A percentile compares a stretch with the other conserved stretches of the same genome.
These are phyloP conservation scores for Malania oleifera DNA, from an alignment of 164 flowering plant species.

Conservation along the genomic window DNA sequence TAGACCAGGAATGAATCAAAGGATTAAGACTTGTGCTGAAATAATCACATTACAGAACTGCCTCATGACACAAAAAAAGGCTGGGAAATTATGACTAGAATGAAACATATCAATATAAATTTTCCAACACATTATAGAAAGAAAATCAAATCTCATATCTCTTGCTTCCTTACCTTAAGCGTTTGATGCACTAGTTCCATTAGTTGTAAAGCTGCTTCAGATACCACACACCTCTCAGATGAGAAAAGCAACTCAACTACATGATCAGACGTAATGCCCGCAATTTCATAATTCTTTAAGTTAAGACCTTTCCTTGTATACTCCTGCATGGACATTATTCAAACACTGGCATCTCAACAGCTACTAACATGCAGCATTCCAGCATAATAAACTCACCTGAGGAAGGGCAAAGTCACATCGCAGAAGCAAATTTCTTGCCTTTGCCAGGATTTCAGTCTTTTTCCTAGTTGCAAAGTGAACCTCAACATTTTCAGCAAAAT, in stretches of 20 bases:
- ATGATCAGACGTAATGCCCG: conserved; percentile 27
- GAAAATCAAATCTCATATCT: too few species aligned
- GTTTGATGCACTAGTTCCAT: conserved; percentile 81
- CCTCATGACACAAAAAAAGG: not conserved
- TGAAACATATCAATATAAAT: not conserved
- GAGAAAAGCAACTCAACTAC: conserved; percentile 59
- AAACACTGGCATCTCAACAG: conserved; percentile 3
- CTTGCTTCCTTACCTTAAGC: conserved; percentile 44
- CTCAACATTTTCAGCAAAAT: conserved; percentile 82
- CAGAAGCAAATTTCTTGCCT: conserved; percentile 70
- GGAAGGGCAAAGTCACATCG: conserved; percentile 63
- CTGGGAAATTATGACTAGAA: not conserved
- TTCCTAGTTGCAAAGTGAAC: conserved; percentile 90
- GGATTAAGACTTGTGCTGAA: not conserved
- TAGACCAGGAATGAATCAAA: not conserved
- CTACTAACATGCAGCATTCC: not conserved
- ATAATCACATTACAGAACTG: too few species aligned
- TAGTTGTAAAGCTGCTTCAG: conserved; percentile 66
- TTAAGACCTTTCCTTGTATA: conserved; percentile 16
- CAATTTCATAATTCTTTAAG: conserved; percentile 18
- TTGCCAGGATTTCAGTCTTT: conserved; percentile 73
- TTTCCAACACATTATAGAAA: not conserved
- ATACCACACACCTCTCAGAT: conserved; percentile 68
- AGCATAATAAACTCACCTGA: conserved; percentile 41
- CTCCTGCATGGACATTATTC: conserved; percentile 31